Evolutionary conservation across 257 asterid genomes (phyloP).

Genomic region (Gardenia jasminoides): DNA sequence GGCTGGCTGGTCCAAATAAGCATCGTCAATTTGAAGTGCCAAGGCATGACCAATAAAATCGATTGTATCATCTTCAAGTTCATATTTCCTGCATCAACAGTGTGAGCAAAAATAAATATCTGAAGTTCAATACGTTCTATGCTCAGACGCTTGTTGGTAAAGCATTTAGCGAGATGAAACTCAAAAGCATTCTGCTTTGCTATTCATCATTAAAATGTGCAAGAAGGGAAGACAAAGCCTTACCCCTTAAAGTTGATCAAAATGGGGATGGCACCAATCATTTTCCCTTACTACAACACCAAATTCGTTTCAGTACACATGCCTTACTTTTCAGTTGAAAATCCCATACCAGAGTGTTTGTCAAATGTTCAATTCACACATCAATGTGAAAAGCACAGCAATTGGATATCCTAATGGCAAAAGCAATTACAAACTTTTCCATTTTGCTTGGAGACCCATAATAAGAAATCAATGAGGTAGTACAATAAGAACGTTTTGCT

Average conservation of each 20-base stretch:
- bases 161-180: background rate
- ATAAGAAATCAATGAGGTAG: background rate
- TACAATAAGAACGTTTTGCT: background rate
- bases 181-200: background rate
- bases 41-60: slow-evolving; percentile 93
- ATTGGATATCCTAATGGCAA: background rate
- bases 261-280: background rate
- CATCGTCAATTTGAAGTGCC: slow-evolving; percentile 73
- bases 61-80: slow-evolving; percentile 85
- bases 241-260: background rate
- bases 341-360: background rate
- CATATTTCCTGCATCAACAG: slow-evolving; percentile 71
- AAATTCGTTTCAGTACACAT: background rate
- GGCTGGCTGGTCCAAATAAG: slow-evolving; percentile 89
- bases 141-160: background rate
- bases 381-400: background rate
- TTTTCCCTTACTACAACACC: background rate
- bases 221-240: background rate
- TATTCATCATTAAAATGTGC: background rate
- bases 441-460: background rate
- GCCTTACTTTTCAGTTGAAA: background rate
- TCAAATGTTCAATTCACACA: background rate
- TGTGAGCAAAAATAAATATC: slow-evolving; percentile 8
- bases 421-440: background rate
- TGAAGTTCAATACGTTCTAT: background rate